A percentile compares a stretch with the other conserved stretches of the same genome.
These are phyloP conservation scores for Suhomyces canberraensis DNA, from an alignment of 805 yeast species.

Conservation along the genomic window DNA sequence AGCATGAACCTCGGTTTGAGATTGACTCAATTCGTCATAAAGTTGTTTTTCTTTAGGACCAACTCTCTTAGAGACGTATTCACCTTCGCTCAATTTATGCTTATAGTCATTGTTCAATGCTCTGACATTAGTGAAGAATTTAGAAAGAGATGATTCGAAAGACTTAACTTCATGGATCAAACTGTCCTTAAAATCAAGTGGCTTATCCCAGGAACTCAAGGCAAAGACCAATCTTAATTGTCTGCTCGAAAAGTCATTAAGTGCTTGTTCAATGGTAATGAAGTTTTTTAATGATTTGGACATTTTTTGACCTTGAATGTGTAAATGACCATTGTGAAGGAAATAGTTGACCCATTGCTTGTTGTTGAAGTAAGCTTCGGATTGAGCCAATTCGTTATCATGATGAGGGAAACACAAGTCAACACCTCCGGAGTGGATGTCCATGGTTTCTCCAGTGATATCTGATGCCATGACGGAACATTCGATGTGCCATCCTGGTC, in stretches of 20 bases:
- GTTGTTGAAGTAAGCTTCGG: slow-evolving; percentile 87
- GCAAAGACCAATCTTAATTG: slow-evolving; percentile 92
- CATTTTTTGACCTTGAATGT: slow-evolving; percentile 98
- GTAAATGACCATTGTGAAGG: slow-evolving; percentile 95
- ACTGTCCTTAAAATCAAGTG: slow-evolving; percentile 85
- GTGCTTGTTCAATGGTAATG: slow-evolving; percentile 90
- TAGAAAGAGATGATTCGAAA: slow-evolving; percentile 68
- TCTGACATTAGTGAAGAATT: slow-evolving; percentile 83
- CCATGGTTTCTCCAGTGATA: slow-evolving; percentile 77
- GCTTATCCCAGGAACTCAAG: slow-evolving; percentile 87
- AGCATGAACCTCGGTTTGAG: slow-evolving; percentile 61
- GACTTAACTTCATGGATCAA: slow-evolving; percentile 74
- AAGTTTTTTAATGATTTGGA: slow-evolving; percentile 92
- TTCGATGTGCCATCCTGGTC: slow-evolving; percentile 99
- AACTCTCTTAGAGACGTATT: slow-evolving; percentile 59
- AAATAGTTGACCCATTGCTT: slow-evolving; percentile 97
- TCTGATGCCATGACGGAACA: slow-evolving; percentile 98
- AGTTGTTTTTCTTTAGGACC: slow-evolving; percentile 54
- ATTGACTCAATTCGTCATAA: slow-evolving; percentile 42
- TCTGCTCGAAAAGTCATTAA: slow-evolving; percentile 64
- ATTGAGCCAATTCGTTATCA: slow-evolving; percentile 96
- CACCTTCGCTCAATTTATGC: slow-evolving; percentile 45
- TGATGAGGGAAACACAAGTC: slow-evolving; percentile 99
- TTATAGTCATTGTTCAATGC: slow-evolving; percentile 71
- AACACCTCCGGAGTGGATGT: slow-evolving; percentile 95